Percentiles rank a stretch among this genome's conserved stretches.
Conservation (phyloP, 352 stramenopile genomes). For the Phytophthora tentaculata region DNA sequence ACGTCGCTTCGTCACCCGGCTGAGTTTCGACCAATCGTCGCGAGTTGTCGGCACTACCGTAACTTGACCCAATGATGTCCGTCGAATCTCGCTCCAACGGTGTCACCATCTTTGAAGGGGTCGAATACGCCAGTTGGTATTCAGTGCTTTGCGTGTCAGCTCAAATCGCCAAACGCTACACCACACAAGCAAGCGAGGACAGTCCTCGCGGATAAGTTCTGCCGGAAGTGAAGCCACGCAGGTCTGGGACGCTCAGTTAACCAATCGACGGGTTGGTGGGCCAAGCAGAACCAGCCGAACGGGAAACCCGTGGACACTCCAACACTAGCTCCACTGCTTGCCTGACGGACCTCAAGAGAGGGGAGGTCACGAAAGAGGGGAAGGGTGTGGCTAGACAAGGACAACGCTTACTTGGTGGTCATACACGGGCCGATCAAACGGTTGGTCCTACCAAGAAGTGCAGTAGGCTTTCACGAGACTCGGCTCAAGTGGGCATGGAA, state of each 20-base stretch:
- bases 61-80: too few species aligned
- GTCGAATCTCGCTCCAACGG: too few species aligned
- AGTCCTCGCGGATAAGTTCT: too few species aligned
- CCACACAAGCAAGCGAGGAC: too few species aligned
- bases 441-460: background rate
- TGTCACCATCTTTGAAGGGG: too few species aligned
- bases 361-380: background rate
- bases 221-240: too few species aligned
- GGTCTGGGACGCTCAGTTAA: background rate
- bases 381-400: background rate
- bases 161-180: too few species aligned
- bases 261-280: background rate
- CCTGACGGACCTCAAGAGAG: background rate
- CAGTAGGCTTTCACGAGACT: background rate
- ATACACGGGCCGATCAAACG: background rate
- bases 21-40: too few species aligned
- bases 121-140: too few species aligned
- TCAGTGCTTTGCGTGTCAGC: too few species aligned
- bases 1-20: too few species aligned
- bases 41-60: too few species aligned
- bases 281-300: background rate
- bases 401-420: background rate
- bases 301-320: background rate
- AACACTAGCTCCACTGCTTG: background rate
- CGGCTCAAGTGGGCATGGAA: background rate